phyloP scores from a whole-genome alignment of 768 basidiomycete genomes.

The Saitozyma sp. region DNA sequence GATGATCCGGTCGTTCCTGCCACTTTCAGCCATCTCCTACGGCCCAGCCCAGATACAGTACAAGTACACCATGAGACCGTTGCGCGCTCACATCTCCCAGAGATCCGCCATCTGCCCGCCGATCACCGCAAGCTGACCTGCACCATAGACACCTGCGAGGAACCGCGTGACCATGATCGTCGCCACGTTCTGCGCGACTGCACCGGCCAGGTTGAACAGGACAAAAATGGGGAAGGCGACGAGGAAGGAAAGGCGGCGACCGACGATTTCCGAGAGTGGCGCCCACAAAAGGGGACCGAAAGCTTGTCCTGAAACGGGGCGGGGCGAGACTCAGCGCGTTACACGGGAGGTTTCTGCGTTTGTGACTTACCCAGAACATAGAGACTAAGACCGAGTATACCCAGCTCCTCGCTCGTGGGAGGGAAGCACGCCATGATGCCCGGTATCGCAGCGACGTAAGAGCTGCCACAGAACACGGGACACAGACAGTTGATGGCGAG shows the following conservation, averaged over 20 bases:
- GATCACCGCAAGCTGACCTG: constrained; percentile 17
- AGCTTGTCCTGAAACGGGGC: background rate
- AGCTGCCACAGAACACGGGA: constrained; percentile 63
- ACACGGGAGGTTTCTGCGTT: background rate
- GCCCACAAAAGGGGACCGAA: constrained; percentile 21
- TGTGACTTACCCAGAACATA: constrained; percentile 64
- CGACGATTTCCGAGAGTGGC: constrained; percentile 20
- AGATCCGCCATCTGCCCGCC: constrained; percentile 14
- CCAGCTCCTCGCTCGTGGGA: constrained; percentile 58
- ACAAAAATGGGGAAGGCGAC: constrained; percentile 17
- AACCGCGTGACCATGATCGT: constrained; percentile 17
- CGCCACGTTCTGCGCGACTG: constrained; percentile 10
- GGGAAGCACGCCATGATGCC: constrained; percentile 57
- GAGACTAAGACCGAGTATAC: constrained; percentile 63
- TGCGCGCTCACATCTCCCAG: too few relatives aligned
- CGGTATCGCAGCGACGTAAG: constrained; percentile 61
- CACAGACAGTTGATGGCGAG: constrained; percentile 56
- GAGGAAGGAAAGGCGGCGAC: constrained; percentile 15
- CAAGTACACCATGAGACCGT: background rate
- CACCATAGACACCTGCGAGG: constrained; percentile 19
- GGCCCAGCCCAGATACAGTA: background rate
- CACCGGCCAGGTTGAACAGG: constrained; percentile 20
- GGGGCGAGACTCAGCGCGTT: background rate
- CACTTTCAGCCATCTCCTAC: constrained; percentile 7
- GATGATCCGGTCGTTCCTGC: too few relatives aligned